Conservation (phyloP, 768 basidiomycete genomes). For the Albatrellus ellisii region DNA sequence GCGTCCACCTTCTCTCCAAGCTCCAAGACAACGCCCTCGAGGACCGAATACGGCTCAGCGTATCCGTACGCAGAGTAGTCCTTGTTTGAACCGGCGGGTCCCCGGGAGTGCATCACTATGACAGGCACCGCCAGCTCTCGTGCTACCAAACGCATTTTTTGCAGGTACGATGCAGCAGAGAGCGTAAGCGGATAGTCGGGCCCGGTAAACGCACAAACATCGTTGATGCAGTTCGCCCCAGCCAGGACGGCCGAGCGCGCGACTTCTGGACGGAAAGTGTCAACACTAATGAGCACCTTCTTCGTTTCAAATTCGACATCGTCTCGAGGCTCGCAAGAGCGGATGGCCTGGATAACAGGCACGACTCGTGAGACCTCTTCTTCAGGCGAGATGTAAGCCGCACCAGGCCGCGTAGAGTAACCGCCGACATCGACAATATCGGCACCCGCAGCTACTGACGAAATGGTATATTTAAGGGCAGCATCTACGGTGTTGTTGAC, state of each 20-base stretch:
- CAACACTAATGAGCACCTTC: conserved; percentile 57
- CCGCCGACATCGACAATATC: conserved; percentile 89
- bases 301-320: conserved; percentile 3
- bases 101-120: conserved; percentile 90
- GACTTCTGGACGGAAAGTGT: conserved; percentile 81
- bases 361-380: conserved; percentile 68
- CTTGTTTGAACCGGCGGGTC: conserved; percentile 68
- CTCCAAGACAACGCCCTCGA: conserved; percentile 60
- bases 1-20: conserved; percentile 53
- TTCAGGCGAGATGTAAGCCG: conserved; percentile 45
- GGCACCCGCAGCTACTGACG: conserved; percentile 43
- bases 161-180: conserved; percentile 27
- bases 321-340: conserved; percentile 18
- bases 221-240: conserved; percentile 91
- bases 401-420: conserved; percentile 81
- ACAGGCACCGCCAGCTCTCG: conserved; percentile 61
- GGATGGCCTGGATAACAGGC: conserved; percentile 53
- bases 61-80: conserved; percentile 41
- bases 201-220: conserved; percentile 75
- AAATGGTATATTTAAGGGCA: conserved; percentile 39
- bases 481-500: conserved; percentile 34
- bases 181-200: conserved; percentile 27
- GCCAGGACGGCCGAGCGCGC: conserved; percentile 61
- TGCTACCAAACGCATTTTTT: conserved; percentile 53
- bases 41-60: conserved; percentile 28